These are phyloP conservation scores for Pythium aristosporum DNA, from an alignment of 352 stramenopile genomes.

Conservation along the genomic window DNA sequence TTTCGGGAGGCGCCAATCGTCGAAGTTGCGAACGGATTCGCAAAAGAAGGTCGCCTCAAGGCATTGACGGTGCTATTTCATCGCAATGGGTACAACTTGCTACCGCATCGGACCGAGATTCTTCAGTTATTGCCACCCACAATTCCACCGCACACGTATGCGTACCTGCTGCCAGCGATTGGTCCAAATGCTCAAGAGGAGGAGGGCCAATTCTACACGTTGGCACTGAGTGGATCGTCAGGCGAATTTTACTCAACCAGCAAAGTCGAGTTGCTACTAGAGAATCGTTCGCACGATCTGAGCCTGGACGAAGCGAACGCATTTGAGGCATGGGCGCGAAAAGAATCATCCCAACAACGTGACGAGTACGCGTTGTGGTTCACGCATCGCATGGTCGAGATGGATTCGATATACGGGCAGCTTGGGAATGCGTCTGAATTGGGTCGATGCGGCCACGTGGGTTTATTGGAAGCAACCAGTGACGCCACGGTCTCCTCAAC, in stretches of 20 bases:
- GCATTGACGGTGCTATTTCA: constrained; percentile 47
- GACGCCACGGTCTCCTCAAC: constrained; percentile 27
- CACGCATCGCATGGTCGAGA: constrained; percentile 43
- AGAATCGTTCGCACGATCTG: constrained; percentile 48
- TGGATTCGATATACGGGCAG: constrained; percentile 64
- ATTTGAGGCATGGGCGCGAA: constrained; percentile 35
- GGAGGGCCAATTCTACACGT: constrained; percentile 45
- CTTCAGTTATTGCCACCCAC: constrained; percentile 45
- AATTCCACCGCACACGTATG: constrained; percentile 40
- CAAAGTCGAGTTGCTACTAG: constrained; percentile 30
- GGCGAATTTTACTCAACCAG: constrained; percentile 9
- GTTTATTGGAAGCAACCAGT: not conserved
- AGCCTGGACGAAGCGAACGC: constrained; percentile 33
- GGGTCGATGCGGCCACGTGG: constrained; percentile 32
- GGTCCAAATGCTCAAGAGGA: constrained; percentile 21
- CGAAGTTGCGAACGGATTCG: constrained; percentile 41
- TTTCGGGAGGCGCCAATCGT: constrained; percentile 40
- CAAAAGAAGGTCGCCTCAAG: constrained; percentile 43
- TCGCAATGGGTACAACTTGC: constrained; percentile 52
- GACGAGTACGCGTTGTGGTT: constrained; percentile 53
- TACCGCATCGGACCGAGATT: constrained; percentile 47
- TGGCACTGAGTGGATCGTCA: constrained; percentile 15
- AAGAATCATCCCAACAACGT: constrained; percentile 29
- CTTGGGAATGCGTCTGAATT: constrained; percentile 48
- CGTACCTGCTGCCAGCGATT: constrained; percentile 49